Evolutionary conservation across 225 moss, liverwort and hornwort species (phyloP).

Genomic region (Thuidium tamariscinum): DNA sequence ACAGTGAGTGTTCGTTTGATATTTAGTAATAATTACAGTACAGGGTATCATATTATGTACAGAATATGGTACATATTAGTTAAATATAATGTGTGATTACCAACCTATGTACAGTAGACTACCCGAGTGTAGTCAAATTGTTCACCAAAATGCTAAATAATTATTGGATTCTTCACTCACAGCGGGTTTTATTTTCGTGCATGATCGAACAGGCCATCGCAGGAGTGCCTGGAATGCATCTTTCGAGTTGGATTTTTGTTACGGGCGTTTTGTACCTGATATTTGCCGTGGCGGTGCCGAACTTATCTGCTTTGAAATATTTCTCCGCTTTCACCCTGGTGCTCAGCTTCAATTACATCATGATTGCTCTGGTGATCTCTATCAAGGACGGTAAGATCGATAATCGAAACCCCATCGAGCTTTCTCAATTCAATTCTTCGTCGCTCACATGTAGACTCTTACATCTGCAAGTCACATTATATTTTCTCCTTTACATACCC

Average conservation of each 20-base stretch:
- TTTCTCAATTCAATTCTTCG: neutral
- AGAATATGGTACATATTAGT: neutral
- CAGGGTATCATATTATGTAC: no score
- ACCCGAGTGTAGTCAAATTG: neutral
- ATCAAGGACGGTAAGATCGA: slow-evolving; percentile 27
- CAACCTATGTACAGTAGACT: neutral
- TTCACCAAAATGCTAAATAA: no score
- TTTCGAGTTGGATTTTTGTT: slow-evolving; percentile 12
- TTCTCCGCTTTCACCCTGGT: slow-evolving; percentile 14
- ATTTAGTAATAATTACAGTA: no score
- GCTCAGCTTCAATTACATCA: slow-evolving; percentile 9
- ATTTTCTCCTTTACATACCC: neutral
- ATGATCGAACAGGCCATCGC: slow-evolving; percentile 12
- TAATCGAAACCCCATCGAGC: neutral
- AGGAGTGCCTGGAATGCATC: neutral
- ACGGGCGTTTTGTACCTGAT: neutral
- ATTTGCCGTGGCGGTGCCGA: slow-evolving; percentile 23
- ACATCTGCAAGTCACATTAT: neutral
- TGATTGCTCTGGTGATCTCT: slow-evolving; percentile 13
- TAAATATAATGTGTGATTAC: neutral
- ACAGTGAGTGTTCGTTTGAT: neutral
- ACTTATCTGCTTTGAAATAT: slow-evolving; percentile 17
- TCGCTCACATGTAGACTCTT: neutral
- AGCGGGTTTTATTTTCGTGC: neutral
- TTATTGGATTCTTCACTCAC: neutral